A percentile compares a stretch with the other conserved stretches of the same genome.
Conservation (phyloP, 75 land plant genomes). For the Selaginella moellendorffii region DNA sequence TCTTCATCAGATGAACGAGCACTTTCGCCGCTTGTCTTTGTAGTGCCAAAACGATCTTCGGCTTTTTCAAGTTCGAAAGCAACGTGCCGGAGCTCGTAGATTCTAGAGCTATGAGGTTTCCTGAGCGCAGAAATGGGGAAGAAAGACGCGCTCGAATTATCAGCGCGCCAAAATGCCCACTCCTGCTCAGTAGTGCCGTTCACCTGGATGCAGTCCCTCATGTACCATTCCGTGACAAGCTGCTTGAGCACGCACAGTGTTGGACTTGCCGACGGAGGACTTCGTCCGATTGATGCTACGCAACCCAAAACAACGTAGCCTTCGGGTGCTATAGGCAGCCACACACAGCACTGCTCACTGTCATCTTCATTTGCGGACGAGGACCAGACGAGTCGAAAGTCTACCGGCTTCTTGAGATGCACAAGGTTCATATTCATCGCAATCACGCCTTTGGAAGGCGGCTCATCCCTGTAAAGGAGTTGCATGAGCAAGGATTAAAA, state of each 20-base stretch:
- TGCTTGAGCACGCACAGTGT: conserved; percentile 51
- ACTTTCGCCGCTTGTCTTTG: not conserved
- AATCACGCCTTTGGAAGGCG: conserved; percentile 88
- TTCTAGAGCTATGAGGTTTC: not conserved
- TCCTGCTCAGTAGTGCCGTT: not conserved
- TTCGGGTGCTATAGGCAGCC: conserved; percentile 86
- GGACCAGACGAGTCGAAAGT: conserved; percentile 61
- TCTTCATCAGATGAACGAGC: not conserved
- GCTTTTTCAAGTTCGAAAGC: not conserved
- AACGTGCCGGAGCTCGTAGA: conserved; percentile 63
- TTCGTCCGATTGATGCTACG: conserved; percentile 48
- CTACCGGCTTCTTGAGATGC: conserved; percentile 65
- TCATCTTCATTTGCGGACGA: not conserved
- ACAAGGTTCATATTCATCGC: conserved; percentile 68
- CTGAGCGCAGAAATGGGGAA: conserved; percentile 33
- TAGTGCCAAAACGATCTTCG: too few relatives aligned
- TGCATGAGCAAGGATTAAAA: not conserved
- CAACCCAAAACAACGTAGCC: conserved; percentile 92
- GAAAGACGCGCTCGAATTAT: conserved; percentile 76
- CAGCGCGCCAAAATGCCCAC: conserved; percentile 75
- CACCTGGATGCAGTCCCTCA: conserved; percentile 52
- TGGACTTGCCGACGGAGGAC: conserved; percentile 45
- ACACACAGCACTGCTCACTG: conserved; percentile 32
- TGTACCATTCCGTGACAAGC: conserved; percentile 47
- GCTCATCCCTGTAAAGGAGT: conserved; percentile 49